Evolutionary conservation across 108 stramenopile genomes (phyloP), one percentile per base, ranked within the genome.

Genomic region (Nitzschia inconspicua): DNA sequence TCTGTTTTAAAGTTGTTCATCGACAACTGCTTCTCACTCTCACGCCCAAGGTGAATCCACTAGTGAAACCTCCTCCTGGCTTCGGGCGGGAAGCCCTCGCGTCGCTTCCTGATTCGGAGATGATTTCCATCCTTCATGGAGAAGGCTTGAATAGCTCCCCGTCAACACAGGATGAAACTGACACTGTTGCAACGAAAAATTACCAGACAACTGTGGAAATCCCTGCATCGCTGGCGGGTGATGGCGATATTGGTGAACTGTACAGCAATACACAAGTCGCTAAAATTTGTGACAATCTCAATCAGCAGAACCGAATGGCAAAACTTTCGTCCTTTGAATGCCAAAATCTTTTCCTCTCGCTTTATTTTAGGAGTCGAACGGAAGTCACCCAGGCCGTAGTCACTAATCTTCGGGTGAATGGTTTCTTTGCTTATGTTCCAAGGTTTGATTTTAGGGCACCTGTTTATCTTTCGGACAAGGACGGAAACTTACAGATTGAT

Each of bases 281-380:
- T n/a, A 66, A 53, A 27, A 80, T 78, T 10, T 77, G 72, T 28
- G 72, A 82, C n/a, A 61, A 41, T 10, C 27, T 86, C 22, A 86
- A 86, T 68, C 52, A 35, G 4, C 70, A 77, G 42, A 81, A 79
- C 34, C 20, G 84, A 29, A 60, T 67, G 48, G 72, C 84, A 28
- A 86, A 86, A 64, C 76, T 78, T 4, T 78, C 80, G 6, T 82
- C 80, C 14, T 64, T 77, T 20, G 80, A 81, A 47, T 86, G 80
- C 48, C 80, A 79, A 31, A 44, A 56, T 16, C 55, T 81, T 5
- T 86, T 86, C 44, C 73, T 86, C 2, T 81, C 80, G 5, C 47
- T 86, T 13, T 86, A 78, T 49, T 82, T 86, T 44, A 57, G 52
- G 28, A 60, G 79, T 20, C 60, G 75, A 22, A 36, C 58, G 18